Conservation (phyloP, 208 protist species). For the Tetramitus jugosus region DNA sequence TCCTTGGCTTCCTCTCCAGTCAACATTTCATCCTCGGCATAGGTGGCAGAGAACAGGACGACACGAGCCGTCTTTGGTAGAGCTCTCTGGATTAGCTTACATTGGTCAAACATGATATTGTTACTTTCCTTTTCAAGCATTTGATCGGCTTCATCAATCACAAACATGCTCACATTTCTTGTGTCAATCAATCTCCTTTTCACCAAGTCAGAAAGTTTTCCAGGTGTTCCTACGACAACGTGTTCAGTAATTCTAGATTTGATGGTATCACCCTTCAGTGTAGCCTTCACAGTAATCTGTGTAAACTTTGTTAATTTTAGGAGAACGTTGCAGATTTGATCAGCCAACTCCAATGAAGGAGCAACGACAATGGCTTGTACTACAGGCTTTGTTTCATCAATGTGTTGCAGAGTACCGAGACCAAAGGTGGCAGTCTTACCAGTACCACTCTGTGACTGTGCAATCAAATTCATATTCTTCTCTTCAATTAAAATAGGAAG, state of each 20-base stretch:
- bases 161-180: slow-evolving; percentile 55
- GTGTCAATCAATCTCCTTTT: neutral
- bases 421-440: slow-evolving; percentile 17
- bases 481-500: neutral
- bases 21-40: slow-evolving; percentile 45
- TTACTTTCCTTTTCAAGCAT: slow-evolving; percentile 86
- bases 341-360: neutral
- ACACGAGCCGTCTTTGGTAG: slow-evolving; percentile 70
- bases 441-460: slow-evolving; percentile 16
- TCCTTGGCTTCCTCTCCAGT: slow-evolving; percentile 3
- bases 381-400: neutral
- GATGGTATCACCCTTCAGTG: neutral
- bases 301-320: neutral
- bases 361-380: neutral
- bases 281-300: neutral
- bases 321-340: neutral
- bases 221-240: slow-evolving; percentile 17
- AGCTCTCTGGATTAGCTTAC: slow-evolving; percentile 82
- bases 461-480: neutral
- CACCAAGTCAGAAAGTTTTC: slow-evolving; percentile 1
- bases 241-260: neutral
- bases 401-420: neutral
- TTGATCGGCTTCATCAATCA: slow-evolving; percentile 99
- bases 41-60: slow-evolving; percentile 95
- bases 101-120: slow-evolving; percentile 97